Conservation (phyloP, 768 basidiomycete genomes). For the Rossbeevera mucosa region DNA sequence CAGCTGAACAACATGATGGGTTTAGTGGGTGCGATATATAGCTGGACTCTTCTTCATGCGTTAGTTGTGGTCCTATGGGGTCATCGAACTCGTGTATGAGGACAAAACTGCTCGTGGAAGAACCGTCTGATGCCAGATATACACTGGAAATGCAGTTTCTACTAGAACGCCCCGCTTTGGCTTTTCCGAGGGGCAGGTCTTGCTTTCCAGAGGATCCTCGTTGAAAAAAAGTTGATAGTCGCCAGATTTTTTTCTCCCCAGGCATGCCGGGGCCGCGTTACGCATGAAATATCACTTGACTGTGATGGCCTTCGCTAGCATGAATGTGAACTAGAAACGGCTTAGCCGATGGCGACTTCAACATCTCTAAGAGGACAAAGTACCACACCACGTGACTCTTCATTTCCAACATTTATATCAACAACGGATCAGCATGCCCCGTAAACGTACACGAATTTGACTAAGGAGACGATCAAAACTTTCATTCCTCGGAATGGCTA, state of each 20-base stretch:
- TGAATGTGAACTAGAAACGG: background rate
- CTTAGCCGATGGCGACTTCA: background rate
- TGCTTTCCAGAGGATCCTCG: conserved; percentile 9
- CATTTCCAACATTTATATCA: background rate
- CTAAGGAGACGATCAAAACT: background rate
- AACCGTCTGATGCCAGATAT: conserved; percentile 20
- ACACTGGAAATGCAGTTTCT: conserved; percentile 16
- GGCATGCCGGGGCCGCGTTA: conserved; percentile 15
- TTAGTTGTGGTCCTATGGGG: background rate
- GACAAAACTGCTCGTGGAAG: conserved; percentile 11
- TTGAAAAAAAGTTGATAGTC: conserved; percentile 20
- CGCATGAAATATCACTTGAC: conserved; percentile 11
- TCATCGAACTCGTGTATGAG: conserved; percentile 26
- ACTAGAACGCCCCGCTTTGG: conserved; percentile 1
- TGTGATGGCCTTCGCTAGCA: background rate
- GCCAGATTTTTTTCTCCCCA: conserved; percentile 26
- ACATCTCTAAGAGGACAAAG: conserved; percentile 8
- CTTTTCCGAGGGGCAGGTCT: background rate
- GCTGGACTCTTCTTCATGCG: background rate
- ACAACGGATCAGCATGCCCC: background rate
- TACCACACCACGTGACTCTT: conserved; percentile 9
- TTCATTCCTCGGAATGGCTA: conserved; percentile 50
- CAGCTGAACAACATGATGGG: background rate
- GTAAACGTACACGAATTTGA: conserved; percentile 5
- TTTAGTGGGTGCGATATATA: background rate